Percentiles rank a stretch among this genome's conserved stretches.
These are phyloP conservation scores for Trypanosoma lewisi DNA, from an alignment of 208 protist genomes.

Conservation along the genomic window DNA sequence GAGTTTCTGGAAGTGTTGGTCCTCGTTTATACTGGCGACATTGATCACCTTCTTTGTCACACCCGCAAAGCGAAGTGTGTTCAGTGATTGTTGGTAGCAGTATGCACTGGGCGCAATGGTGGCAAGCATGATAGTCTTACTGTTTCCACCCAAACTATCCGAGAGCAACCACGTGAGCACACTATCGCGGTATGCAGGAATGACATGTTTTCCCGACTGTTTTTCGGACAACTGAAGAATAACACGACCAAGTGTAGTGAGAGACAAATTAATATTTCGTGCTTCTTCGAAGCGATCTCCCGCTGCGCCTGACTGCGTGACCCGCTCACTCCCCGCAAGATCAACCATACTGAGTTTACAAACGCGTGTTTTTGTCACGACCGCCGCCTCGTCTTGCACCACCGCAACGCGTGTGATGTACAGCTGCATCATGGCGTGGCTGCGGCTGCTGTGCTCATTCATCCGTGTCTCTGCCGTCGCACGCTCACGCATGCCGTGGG, in stretches of 20 bases:
- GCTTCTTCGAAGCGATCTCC: slow-evolving; percentile 94
- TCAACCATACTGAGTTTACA: slow-evolving; percentile 95
- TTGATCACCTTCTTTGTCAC: slow-evolving; percentile 86
- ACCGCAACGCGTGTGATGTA: slow-evolving; percentile 72
- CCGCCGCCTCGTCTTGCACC: slow-evolving; percentile 37
- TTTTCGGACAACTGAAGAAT: slow-evolving; percentile 86
- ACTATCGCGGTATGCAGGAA: slow-evolving; percentile 84
- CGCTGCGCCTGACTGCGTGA: slow-evolving; percentile 82
- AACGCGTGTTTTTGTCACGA: slow-evolving; percentile 60
- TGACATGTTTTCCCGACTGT: slow-evolving; percentile 53
- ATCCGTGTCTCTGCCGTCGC: slow-evolving; percentile 91
- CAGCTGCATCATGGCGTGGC: slow-evolving; percentile 96
- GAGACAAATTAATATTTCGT: slow-evolving; percentile 95
- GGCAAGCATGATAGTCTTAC: slow-evolving; percentile 88
- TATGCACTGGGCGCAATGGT: slow-evolving; percentile 77
- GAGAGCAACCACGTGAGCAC: slow-evolving; percentile 88
- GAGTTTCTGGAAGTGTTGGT: slow-evolving; percentile 75
- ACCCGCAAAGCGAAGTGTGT: slow-evolving; percentile 86
- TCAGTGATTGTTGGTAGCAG: slow-evolving; percentile 84
- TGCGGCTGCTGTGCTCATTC: slow-evolving; percentile 95
- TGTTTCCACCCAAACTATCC: slow-evolving; percentile 86
- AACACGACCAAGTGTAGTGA: slow-evolving; percentile 90
- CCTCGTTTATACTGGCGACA: slow-evolving; percentile 82
- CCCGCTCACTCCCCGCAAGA: slow-evolving; percentile 96
- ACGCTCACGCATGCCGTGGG: slow-evolving; percentile 63